Evolutionary conservation across 345 rosid species (phyloP).

Genomic region (Stellera chamaejasme): DNA sequence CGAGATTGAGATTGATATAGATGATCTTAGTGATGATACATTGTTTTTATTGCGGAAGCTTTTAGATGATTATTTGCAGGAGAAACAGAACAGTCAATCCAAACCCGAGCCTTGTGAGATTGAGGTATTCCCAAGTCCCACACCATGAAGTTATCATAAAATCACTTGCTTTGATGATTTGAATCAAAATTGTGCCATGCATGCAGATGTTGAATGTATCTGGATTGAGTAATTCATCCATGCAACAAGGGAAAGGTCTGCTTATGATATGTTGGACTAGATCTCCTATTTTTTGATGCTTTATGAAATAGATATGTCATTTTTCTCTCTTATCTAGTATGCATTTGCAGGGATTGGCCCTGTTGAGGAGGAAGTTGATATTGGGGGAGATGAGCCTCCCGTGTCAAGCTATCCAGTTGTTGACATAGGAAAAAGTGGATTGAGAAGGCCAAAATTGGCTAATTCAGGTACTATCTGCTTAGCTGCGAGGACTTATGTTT

Average conservation of each 20-base stretch:
- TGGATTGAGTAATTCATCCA: constrained; percentile 68
- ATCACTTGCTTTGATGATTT: not conserved
- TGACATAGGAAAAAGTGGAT: constrained; percentile 39
- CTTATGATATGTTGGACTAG: constrained; percentile 8
- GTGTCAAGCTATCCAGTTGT: constrained; percentile 40
- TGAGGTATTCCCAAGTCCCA: constrained; percentile 43
- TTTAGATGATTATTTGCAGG: constrained; percentile 54
- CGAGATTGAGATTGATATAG: constrained; percentile 94
- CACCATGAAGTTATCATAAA: constrained; percentile 8
- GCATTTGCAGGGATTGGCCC: constrained; percentile 47
- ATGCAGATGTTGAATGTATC: constrained; percentile 58
- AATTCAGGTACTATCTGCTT: constrained; percentile 28
- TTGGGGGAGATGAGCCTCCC: constrained; percentile 81
- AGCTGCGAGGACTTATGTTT: not conserved
- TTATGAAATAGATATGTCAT: not conserved
- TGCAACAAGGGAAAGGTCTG: constrained; percentile 66
- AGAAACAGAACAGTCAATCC: constrained; percentile 46
- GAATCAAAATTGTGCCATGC: constrained; percentile 3
- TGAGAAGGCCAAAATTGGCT: constrained; percentile 18
- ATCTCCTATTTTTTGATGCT: not conserved
- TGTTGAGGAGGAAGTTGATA: constrained; percentile 74
- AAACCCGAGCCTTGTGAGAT: constrained; percentile 74
- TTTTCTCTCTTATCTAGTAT: constrained; percentile 9
- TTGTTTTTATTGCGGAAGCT: constrained; percentile 59
- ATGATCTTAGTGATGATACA: constrained; percentile 77